Percentiles rank a stretch among this genome's conserved stretches.
Conservation (phyloP, 1,284 basidiomycete species). For the Ustilago crameri region DNA sequence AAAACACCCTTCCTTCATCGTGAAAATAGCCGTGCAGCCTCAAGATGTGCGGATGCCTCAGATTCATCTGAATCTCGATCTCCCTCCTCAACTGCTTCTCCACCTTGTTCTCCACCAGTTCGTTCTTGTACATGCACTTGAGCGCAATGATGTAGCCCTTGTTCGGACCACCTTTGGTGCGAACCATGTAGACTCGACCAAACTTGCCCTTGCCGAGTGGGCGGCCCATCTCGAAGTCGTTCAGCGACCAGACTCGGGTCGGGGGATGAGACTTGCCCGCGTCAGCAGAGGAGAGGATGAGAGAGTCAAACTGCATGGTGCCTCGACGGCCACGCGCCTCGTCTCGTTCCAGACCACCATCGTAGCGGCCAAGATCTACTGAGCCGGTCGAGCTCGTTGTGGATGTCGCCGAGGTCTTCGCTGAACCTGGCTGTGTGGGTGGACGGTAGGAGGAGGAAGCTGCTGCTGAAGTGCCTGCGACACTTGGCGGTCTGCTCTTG, state of each 20-base stretch:
- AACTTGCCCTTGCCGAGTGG: slow-evolving; percentile 99
- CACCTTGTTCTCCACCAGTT: slow-evolving; percentile 81
- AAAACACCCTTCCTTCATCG: slow-evolving; percentile 95
- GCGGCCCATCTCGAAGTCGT: slow-evolving; percentile 91
- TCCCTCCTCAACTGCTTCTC: slow-evolving; percentile 90
- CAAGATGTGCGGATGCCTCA: slow-evolving; percentile 93
- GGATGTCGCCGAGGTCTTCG: slow-evolving; percentile 5
- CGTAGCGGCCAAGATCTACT: slow-evolving; percentile 67
- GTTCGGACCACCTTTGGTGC: slow-evolving; percentile 75
- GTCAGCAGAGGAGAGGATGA: slow-evolving; percentile 37
- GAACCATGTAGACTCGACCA: slow-evolving; percentile 97
- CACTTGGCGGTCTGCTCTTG: slow-evolving; percentile 36
- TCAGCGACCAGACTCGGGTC: slow-evolving; percentile 77
- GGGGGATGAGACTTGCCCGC: slow-evolving; percentile 46
- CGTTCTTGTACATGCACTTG: slow-evolving; percentile 96
- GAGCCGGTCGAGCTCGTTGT: neutral
- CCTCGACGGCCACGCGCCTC: slow-evolving; percentile 63
- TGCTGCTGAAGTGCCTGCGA: slow-evolving; percentile 10
- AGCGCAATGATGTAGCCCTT: slow-evolving; percentile 87
- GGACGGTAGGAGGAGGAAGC: slow-evolving; percentile 20
- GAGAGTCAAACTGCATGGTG: slow-evolving; percentile 32
- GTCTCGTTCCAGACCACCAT: slow-evolving; percentile 68
- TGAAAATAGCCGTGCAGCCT: slow-evolving; percentile 97
- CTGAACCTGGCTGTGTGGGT: slow-evolving; percentile 6
- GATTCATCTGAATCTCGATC: slow-evolving; percentile 98